These are phyloP conservation scores for Eucalyptus grandis DNA, from an alignment of 345 rosid species.

Conservation along the genomic window DNA sequence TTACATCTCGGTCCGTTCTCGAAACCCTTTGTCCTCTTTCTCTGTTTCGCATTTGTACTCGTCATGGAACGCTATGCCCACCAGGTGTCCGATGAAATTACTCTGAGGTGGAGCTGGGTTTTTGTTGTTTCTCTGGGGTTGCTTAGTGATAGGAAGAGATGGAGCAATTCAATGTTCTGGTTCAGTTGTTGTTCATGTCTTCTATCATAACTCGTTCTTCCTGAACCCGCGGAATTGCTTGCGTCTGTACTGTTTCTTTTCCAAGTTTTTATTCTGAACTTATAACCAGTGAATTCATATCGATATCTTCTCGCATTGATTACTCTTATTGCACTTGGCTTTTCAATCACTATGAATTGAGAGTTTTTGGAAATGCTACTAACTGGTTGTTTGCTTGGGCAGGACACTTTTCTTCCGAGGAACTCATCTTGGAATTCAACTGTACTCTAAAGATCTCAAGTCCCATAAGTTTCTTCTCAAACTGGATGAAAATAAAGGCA, in stretches of 20 bases:
- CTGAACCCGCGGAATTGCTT: background rate
- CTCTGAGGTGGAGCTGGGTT: no score
- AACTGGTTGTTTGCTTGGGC: background rate
- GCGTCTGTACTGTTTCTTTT: background rate
- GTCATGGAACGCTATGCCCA: no score
- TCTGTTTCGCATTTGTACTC: no score
- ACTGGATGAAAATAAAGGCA: background rate
- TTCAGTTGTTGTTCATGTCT: accelerated
- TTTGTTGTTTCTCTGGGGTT: no score
- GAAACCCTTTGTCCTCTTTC: no score
- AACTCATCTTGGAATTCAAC: accelerated
- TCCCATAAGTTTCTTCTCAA: background rate
- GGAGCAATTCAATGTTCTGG: no score
- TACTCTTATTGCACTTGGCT: background rate
- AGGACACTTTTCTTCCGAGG: constrained; percentile 11
- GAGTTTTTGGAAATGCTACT: background rate
- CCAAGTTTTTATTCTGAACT: background rate
- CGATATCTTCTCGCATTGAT: background rate
- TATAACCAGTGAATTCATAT: background rate
- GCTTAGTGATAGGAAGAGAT: no score
- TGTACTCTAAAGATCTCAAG: background rate
- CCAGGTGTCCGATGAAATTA: no score
- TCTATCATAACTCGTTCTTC: background rate
- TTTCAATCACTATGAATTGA: no score
- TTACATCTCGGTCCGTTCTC: no score